Percentiles rank a stretch among this genome's conserved stretches.
phyloP scores from a whole-genome alignment of 192 early-diverging fungal genomes.

The Oehlia diaphana region DNA sequence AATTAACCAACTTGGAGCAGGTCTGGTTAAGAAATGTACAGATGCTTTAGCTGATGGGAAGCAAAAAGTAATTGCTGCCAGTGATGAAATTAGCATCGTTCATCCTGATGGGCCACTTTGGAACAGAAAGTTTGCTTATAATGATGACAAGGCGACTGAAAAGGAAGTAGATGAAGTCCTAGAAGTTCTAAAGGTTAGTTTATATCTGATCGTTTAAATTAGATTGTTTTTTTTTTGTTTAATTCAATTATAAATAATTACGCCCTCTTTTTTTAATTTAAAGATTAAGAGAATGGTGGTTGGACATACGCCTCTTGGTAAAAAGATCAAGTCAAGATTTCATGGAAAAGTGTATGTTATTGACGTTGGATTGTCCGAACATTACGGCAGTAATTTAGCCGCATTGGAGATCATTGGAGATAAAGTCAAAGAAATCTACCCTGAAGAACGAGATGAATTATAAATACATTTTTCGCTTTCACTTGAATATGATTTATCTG shows the following conservation, averaged over 20 bases:
- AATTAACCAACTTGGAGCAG: background rate
- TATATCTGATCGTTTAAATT: background rate
- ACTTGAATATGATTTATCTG: no score
- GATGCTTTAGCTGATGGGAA: background rate
- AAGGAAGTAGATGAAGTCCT: background rate
- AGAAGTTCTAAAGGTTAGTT: background rate
- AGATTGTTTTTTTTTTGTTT: background rate
- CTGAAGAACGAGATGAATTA: background rate
- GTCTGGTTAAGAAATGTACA: background rate
- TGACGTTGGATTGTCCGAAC: slow-evolving; percentile 70
- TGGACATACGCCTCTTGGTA: slow-evolving; percentile 60
- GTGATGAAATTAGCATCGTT: background rate
- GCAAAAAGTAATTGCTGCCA: background rate
- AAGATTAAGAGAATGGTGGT: slow-evolving; percentile 70
- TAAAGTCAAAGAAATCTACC: slow-evolving; percentile 20
- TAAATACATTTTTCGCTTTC: no score
- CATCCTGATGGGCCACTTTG: background rate
- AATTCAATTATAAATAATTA: background rate
- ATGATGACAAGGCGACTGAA: background rate
- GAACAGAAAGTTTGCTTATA: background rate
- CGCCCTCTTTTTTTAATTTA: background rate
- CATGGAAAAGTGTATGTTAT: slow-evolving; percentile 62
- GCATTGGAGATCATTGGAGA: slow-evolving; percentile 72
- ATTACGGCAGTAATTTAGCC: slow-evolving; percentile 68
- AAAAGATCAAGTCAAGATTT: slow-evolving; percentile 62